A percentile compares a stretch with the other conserved stretches of the same genome.
Evolutionary conservation across 768 basidiomycete species (phyloP).

Genomic region (Lactarius sanguifluus): DNA sequence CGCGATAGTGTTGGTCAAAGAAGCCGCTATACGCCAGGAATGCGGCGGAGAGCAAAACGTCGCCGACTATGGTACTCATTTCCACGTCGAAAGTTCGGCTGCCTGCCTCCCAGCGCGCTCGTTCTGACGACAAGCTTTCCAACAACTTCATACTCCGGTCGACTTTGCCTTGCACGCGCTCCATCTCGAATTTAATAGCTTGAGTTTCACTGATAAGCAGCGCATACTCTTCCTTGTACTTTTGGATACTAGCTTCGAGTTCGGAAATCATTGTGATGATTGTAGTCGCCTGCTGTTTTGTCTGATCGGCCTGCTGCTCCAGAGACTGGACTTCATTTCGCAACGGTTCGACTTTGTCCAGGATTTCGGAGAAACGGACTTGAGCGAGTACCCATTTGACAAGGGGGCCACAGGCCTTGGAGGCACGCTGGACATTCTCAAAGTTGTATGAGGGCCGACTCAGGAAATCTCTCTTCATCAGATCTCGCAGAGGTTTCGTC

Average conservation of each 20-base stretch:
- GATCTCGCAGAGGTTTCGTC: slow-evolving; percentile 84
- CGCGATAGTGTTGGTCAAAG: slow-evolving; percentile 98
- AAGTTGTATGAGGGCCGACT: slow-evolving; percentile 90
- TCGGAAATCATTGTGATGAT: slow-evolving; percentile 92
- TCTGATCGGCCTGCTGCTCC: slow-evolving; percentile 90
- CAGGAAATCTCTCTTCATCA: slow-evolving; percentile 92
- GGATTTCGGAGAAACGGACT: slow-evolving; percentile 93
- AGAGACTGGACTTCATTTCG: slow-evolving; percentile 94
- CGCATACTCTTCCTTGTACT: slow-evolving; percentile 97
- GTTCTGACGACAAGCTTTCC: slow-evolving; percentile 92
- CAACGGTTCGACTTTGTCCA: slow-evolving; percentile 95
- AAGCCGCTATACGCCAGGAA: slow-evolving; percentile 97
- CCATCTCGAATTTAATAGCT: slow-evolving; percentile 97
- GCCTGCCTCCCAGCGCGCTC: slow-evolving; percentile 90
- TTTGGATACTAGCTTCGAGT: slow-evolving; percentile 87
- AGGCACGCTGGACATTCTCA: slow-evolving; percentile 92
- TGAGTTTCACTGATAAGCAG: slow-evolving; percentile 95
- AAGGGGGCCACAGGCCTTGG: slow-evolving; percentile 95
- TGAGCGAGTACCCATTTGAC: slow-evolving; percentile 99
- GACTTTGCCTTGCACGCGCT: slow-evolving; percentile 94
- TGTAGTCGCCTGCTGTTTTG: slow-evolving; percentile 87
- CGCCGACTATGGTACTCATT: slow-evolving; percentile 98
- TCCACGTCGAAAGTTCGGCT: slow-evolving; percentile 95
- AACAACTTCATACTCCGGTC: slow-evolving; percentile 95
- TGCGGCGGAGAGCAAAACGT: slow-evolving; percentile 91